phyloP scores from a whole-genome alignment of 441 rosid species.

The Hura crepitans region DNA sequence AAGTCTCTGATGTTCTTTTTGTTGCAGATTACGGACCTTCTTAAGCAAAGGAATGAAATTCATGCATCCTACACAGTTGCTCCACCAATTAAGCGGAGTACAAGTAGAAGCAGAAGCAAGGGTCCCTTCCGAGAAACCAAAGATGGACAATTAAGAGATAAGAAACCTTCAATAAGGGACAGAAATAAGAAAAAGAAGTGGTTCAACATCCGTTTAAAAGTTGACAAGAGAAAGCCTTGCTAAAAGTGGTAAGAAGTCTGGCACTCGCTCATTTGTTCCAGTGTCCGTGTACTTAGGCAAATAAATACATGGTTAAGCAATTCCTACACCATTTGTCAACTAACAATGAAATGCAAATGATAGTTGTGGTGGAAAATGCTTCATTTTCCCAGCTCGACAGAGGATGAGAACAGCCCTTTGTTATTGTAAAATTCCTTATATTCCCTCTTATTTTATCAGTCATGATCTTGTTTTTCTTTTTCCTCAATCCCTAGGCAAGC shows the following conservation, averaged over 20 bases:
- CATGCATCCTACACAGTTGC: slow-evolving; percentile 66
- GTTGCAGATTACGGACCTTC: slow-evolving; percentile 74
- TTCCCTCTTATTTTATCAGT: not conserved
- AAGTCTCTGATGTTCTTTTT: not conserved
- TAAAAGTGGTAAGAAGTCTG: slow-evolving; percentile 29
- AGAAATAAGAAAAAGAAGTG: slow-evolving; percentile 75
- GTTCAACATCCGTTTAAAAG: slow-evolving; percentile 74
- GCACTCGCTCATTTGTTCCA: slow-evolving; percentile 12
- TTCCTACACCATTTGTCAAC: slow-evolving; percentile 14
- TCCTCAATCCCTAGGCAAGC: slow-evolving; percentile 17
- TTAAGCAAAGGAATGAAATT: slow-evolving; percentile 69
- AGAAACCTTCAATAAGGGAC: slow-evolving; percentile 46
- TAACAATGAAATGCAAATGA: slow-evolving; percentile 14
- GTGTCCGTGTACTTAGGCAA: slow-evolving; percentile 10
- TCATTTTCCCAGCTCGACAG: slow-evolving; percentile 17
- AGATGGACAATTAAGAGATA: slow-evolving; percentile 49
- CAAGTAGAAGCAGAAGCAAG: slow-evolving; percentile 53
- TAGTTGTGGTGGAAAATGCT: slow-evolving; percentile 5
- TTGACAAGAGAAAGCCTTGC: slow-evolving; percentile 86
- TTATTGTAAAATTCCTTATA: slow-evolving; percentile 31
- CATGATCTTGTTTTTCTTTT: slow-evolving; percentile 19
- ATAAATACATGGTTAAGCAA: slow-evolving; percentile 17
- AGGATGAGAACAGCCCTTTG: slow-evolving; percentile 28
- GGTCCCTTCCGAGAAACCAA: slow-evolving; percentile 44
- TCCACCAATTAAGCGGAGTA: slow-evolving; percentile 57